Percentiles rank a stretch among this genome's conserved stretches.
Conservation (phyloP, 352 stramenopile species). For the Chrysophaeum taylorii region DNA sequence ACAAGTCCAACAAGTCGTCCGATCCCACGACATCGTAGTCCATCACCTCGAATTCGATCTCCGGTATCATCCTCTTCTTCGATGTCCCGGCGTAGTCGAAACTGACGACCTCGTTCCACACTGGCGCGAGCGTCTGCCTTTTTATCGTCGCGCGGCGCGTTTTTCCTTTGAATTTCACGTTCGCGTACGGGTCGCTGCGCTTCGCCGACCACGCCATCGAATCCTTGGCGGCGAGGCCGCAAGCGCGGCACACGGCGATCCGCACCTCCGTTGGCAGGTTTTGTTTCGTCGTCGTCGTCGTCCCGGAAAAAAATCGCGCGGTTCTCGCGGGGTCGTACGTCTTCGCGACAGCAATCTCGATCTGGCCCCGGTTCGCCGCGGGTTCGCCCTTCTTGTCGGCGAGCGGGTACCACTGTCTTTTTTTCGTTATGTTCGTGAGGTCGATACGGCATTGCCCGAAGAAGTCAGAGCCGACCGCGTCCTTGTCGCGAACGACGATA, state of each 20-base stretch:
- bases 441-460: not conserved
- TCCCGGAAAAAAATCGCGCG: not conserved
- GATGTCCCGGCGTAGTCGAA: not conserved
- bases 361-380: not conserved
- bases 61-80: not conserved
- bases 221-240: conserved; percentile 4
- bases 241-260: not conserved
- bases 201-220: not conserved
- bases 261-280: not conserved
- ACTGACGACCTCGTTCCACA: conserved; percentile 6
- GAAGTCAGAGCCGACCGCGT: not conserved
- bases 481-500: not conserved
- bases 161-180: not conserved
- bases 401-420: conserved; percentile 1
- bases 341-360: not conserved
- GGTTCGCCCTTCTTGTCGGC: not conserved
- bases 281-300: not conserved
- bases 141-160: no score
- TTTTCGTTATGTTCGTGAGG: not conserved
- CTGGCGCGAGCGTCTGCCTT: conserved; percentile 4
- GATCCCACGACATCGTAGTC: not conserved
- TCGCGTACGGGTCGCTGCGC: not conserved
- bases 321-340: conserved; percentile 1
- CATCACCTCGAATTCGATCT: not conserved
- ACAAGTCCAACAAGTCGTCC: conserved; percentile 9